Conservation (phyloP, 306 rosid species). For the Luffa aegyptiaca region DNA sequence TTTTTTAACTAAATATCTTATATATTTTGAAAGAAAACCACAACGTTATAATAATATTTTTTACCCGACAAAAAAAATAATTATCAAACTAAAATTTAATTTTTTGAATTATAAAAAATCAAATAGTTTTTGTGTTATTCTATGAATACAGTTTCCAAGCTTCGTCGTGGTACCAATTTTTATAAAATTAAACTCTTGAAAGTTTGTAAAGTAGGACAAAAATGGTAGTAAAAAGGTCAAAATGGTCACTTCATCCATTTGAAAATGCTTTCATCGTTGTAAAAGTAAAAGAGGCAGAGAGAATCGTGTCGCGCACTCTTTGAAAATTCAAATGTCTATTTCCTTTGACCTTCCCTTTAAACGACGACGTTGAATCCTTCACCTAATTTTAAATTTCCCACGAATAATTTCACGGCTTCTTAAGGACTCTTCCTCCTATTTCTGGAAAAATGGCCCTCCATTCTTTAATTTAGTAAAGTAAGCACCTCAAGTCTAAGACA, state of each 20-base stretch:
- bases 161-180: background rate
- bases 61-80: too few species aligned
- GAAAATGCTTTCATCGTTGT: background rate
- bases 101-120: too few species aligned
- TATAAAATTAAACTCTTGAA: background rate
- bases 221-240: background rate
- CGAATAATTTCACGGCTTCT: background rate
- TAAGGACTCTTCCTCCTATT: background rate
- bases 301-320: constrained; percentile 3
- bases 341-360: background rate
- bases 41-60: too few species aligned
- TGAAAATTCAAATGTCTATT: background rate
- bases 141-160: too few species aligned
- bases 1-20: too few species aligned
- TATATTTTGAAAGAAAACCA: too few species aligned
- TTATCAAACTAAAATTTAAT: too few species aligned
- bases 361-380: background rate
- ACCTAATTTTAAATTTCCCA: background rate
- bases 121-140: too few species aligned
- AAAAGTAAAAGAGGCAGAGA: background rate
- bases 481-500: background rate
- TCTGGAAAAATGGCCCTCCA: background rate
- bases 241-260: background rate
- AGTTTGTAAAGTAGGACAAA: too few species aligned
- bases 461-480: background rate